Evolutionary conservation across 2,329 filamentous ascomycete genomes (phyloP).

Genomic region (Aureobasidium uvarum): DNA sequence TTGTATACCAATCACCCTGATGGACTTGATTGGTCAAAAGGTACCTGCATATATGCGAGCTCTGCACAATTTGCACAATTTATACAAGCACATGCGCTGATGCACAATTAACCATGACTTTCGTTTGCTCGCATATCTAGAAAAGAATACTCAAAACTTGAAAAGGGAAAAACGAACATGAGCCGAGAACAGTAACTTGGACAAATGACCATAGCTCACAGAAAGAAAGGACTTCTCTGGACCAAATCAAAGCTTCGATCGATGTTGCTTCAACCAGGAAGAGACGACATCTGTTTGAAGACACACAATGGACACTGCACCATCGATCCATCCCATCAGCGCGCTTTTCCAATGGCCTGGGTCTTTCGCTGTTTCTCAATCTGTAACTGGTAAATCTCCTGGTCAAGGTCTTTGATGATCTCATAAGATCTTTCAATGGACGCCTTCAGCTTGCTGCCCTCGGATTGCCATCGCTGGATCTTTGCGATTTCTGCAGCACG

Average conservation of each 20-base stretch:
- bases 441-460: conserved; percentile 61
- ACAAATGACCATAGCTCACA: not conserved
- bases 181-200: not conserved
- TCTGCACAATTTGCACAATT: conserved; percentile 13
- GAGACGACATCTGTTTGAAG: not conserved
- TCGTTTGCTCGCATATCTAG: not conserved
- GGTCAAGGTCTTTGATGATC: conserved; percentile 68
- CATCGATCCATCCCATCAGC: conserved; percentile 8
- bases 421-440: conserved; percentile 66
- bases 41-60: conserved; percentile 10
- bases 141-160: not conserved
- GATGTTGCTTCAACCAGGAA: not conserved
- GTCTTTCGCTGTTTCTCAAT: conserved; percentile 33
- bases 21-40: conserved; percentile 4
- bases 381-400: conserved; percentile 64
- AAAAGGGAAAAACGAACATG: not conserved
- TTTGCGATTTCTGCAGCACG: conserved; percentile 71
- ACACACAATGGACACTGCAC: not conserved
- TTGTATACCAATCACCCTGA: not conserved
- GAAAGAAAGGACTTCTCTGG: not conserved
- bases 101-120: conserved; percentile 1
- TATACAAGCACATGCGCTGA: not conserved
- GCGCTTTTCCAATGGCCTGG: conserved; percentile 32
- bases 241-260: not conserved
- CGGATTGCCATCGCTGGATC: conserved; percentile 71